A percentile compares a stretch with the other conserved stretches of the same genome.
Evolutionary conservation across 129 eudicot species (phyloP).

Genomic region (Flaveria bidentis): DNA sequence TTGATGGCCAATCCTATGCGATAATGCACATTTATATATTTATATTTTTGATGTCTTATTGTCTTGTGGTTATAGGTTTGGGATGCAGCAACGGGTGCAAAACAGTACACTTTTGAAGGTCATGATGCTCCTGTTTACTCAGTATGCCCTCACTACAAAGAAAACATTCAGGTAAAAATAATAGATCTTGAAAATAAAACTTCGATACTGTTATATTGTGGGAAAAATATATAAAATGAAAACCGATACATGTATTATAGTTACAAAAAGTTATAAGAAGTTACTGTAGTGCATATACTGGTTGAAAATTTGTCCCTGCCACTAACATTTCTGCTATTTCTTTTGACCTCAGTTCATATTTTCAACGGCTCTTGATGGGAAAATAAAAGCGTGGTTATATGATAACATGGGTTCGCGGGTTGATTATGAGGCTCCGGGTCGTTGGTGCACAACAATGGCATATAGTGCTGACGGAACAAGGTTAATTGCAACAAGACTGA

Average conservation of each 20-base stretch:
- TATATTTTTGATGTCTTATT: neutral
- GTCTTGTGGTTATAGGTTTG: constrained; percentile 47
- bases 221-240: neutral
- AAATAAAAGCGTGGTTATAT: constrained; percentile 67
- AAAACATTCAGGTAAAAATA: constrained; percentile 47
- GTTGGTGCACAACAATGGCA: constrained; percentile 54
- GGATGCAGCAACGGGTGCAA: constrained; percentile 61
- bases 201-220: neutral
- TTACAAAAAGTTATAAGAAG: neutral
- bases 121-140: constrained; percentile 69
- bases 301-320: neutral
- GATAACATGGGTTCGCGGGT: constrained; percentile 53
- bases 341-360: constrained; percentile 45
- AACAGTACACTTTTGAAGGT: constrained; percentile 67
- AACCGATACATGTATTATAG: neutral
- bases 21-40: neutral
- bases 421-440: constrained; percentile 54
- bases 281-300: neutral
- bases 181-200: neutral
- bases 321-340: neutral
- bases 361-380: constrained; percentile 63
- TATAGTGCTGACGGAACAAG: constrained; percentile 63
- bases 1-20: neutral
- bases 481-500: constrained; percentile 25
- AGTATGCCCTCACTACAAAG: constrained; percentile 55